Conservation (phyloP, 352 stramenopile species). For the Globisporangium emineosum region DNA sequence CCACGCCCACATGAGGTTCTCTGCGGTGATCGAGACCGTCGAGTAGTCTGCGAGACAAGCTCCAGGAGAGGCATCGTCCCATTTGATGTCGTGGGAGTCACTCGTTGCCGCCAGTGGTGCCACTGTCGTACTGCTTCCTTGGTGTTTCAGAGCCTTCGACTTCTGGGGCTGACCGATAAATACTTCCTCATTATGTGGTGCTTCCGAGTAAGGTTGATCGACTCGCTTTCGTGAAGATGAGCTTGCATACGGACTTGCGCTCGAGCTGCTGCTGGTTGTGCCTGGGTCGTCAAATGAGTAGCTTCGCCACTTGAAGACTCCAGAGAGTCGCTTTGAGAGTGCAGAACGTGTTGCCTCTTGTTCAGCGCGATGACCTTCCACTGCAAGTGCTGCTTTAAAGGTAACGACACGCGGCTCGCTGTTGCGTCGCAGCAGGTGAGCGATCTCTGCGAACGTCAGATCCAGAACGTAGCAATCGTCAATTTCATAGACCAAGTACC, state of each 20-base stretch:
- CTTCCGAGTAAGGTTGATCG: background rate
- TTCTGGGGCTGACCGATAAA: background rate
- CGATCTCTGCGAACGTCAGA: slow-evolving; percentile 60
- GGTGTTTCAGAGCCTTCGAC: background rate
- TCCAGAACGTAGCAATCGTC: slow-evolving; percentile 52
- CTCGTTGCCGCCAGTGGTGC: background rate
- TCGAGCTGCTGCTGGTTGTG: slow-evolving; percentile 21
- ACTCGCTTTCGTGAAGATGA: slow-evolving; percentile 22
- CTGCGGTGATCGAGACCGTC: slow-evolving; percentile 32
- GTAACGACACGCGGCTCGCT: slow-evolving; percentile 39
- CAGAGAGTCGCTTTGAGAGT: slow-evolving; percentile 46
- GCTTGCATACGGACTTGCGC: slow-evolving; percentile 22
- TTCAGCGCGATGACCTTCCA: slow-evolving; percentile 26
- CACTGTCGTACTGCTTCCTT: background rate
- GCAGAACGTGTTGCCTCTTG: slow-evolving; percentile 17
- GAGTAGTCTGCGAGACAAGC: slow-evolving; percentile 55
- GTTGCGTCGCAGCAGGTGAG: slow-evolving; percentile 52
- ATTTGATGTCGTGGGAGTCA: slow-evolving; percentile 15
- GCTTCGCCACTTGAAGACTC: slow-evolving; percentile 45
- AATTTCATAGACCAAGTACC: slow-evolving; percentile 64
- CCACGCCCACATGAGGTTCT: slow-evolving; percentile 73
- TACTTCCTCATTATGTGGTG: background rate
- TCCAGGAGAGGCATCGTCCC: slow-evolving; percentile 10
- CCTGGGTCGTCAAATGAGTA: slow-evolving; percentile 22
- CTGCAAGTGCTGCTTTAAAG: slow-evolving; percentile 52